Base-by-base conservation (phyloP, 2,329 filamentous ascomycete species). In the Proliferodiscus dingleyae region DNA sequence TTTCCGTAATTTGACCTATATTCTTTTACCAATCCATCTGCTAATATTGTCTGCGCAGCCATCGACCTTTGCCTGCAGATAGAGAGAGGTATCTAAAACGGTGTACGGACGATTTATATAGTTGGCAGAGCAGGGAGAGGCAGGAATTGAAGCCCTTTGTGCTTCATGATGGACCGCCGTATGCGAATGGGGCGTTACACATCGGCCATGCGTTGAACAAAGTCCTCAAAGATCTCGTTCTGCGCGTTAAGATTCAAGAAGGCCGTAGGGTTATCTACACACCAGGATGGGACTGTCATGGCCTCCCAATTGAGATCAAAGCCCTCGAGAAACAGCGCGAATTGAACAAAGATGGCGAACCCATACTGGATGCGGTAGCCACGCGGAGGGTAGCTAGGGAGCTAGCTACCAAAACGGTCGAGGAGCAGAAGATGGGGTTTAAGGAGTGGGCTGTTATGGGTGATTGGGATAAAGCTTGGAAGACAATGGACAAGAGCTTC, bases 211-310 rank as follows among this genome's bases (percentile, higher is more conserved):
- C 93, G 28, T 72, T 98, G 62, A 98, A 98, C 68, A 98, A 98
- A 70, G 85, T 97, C 57, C 74, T 95, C 49, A 98, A 98, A 71
- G 93, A 98, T 67, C 87, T 97, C 60, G 87, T 95, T 51, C 75
- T 89, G 57, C 80, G 93, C 32, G 81, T 85, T 50, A 82, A 95
- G 68, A 71, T 97, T 49, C 81, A 87, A 50, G 77, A 84, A 61
- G 93, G 88, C 15, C 83, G 78, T 56, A 75, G 80, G 51, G 83
- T 97, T 26, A 74, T 81, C 30, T 98, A 94, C 61, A 74, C 89
- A 13, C 93, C 93, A 2, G 91, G 93, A 37, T 98, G 93, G 93
- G 94, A 98, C 64, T 98, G 93, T 56, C 93, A 98, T 71, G 93
- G 93, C 0, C 75, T 98, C 39, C 93, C 93, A 1, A 98, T 98